Percentiles rank a stretch among this genome's conserved stretches.
Conservation (phyloP, 2,329 filamentous ascomycete genomes). For the Bipolaris bicolor region DNA sequence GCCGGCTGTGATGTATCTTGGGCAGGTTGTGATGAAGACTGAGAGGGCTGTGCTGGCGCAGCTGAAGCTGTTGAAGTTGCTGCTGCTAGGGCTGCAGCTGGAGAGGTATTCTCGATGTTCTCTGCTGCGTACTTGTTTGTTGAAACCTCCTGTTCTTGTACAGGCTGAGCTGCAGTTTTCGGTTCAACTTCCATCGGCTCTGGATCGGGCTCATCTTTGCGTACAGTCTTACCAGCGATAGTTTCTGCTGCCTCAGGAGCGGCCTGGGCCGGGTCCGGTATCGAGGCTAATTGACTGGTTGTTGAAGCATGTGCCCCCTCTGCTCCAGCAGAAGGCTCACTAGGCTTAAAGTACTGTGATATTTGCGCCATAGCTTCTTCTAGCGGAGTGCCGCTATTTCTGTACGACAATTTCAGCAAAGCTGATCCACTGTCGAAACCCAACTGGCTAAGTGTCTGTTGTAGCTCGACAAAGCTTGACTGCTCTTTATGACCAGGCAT, state of each 20-base stretch:
- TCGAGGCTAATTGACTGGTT: slow-evolving; percentile 35
- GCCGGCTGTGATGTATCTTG: slow-evolving; percentile 21
- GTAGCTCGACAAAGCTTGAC: slow-evolving; percentile 77
- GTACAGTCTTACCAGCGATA: slow-evolving; percentile 35
- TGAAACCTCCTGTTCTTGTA: slow-evolving; percentile 21
- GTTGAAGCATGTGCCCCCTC: slow-evolving; percentile 38
- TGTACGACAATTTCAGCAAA: slow-evolving; percentile 78
- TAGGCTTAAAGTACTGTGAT: slow-evolving; percentile 70
- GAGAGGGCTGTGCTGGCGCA: slow-evolving; percentile 19
- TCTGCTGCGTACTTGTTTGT: slow-evolving; percentile 23
- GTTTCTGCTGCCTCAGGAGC: slow-evolving; percentile 34
- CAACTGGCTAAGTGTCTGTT: slow-evolving; percentile 86
- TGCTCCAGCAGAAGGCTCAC: slow-evolving; percentile 38
- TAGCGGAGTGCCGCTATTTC: slow-evolving; percentile 75
- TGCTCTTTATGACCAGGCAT: slow-evolving; percentile 74
- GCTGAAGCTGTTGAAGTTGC: slow-evolving; percentile 28
- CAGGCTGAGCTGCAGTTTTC: slow-evolving; percentile 19
- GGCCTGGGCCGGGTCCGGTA: slow-evolving; percentile 28
- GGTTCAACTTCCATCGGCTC: slow-evolving; percentile 42
- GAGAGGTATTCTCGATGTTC: slow-evolving; percentile 25
- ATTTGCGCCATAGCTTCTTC: slow-evolving; percentile 88
- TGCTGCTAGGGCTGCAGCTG: slow-evolving; percentile 29
- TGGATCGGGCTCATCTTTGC: slow-evolving; percentile 30
- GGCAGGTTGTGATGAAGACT: neutral
- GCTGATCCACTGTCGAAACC: slow-evolving; percentile 86